Evolutionary conservation across 2,329 filamentous ascomycete species (phyloP), one percentile per base, ranked within the genome.

Genomic region (Exophiala bonariae): DNA sequence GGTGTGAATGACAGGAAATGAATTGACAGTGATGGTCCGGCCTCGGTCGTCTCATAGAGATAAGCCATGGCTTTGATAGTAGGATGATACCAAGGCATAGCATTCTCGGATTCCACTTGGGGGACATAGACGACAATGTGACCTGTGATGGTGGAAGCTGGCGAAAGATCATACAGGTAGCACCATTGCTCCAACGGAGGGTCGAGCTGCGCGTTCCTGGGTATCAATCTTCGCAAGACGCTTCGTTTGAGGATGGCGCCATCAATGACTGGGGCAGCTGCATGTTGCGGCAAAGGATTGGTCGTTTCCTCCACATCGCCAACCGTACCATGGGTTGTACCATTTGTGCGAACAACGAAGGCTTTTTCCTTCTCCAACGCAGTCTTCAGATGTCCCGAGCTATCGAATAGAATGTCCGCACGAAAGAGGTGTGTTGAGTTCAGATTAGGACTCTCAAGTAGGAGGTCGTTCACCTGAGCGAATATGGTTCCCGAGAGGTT

Each of bases 21-120:
- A n/a, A 81, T 56, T 3, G 75, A 77, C 3, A 82, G 59, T 2
- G 59, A 52, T 1, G 57, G 52, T 26, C 45, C 28, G 3, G n/a
- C 46, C 32, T 31, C 47, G 32, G 26, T 63, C 62, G 17, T 62
- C 61, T 11, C 64, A 59, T n/a, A 61, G 6, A 90, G 70, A 57
- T 93, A 91, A 4, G 84, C 89, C 18, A 96, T 75, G 10, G 81
- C 82, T 41, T 76, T 78, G 17, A 95, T 84, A 42, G 79, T 76
- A 17, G 92, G 92, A 63, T 96, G 91, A 67, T 96, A 97, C 68
- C 87, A 96, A 1, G 92, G 92, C 52, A 93, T 77, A 2, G 85
- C 78, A 11, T 79, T 74, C 9, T 77, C 70, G 1, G 71, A 71
- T 23, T 75, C 65, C 7, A 82, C 75, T 66, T 96, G 90, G 6